Conservation (phyloP, 2,329 filamentous ascomycete genomes). For the Acephala macrosclerotiorum region DNA sequence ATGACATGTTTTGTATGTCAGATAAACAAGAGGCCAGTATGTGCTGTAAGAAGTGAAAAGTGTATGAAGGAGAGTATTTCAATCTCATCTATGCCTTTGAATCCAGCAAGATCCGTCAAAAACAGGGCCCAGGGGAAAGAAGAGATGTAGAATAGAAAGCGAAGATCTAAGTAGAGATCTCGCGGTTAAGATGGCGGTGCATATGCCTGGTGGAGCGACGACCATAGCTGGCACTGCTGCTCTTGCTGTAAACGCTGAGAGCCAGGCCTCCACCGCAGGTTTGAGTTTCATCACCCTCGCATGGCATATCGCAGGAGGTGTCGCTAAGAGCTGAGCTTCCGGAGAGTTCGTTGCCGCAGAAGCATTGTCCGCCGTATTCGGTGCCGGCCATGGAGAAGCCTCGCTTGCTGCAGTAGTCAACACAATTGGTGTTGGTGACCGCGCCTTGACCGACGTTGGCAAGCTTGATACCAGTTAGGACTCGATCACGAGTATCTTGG, state of each 20-base stretch:
- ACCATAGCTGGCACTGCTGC: not conserved
- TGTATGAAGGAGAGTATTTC: not conserved
- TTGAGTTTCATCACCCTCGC: constrained; percentile 55
- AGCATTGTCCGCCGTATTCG: constrained; percentile 56
- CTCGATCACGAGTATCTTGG: constrained; percentile 46
- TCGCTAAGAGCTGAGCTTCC: constrained; percentile 53
- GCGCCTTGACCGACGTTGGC: constrained; percentile 48
- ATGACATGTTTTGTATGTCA: not conserved
- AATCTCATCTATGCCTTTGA: not conserved
- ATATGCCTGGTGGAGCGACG: constrained; percentile 14
- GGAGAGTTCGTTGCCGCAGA: constrained; percentile 52
- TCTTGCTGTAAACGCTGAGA: constrained; percentile 51
- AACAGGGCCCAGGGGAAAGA: constrained; percentile 20
- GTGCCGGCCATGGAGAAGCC: constrained; percentile 57
- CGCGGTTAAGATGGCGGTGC: constrained; percentile 14
- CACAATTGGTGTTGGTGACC: constrained; percentile 55
- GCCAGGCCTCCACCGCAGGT: constrained; percentile 59
- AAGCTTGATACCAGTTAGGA: constrained; percentile 49
- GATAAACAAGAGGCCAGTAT: constrained; percentile 2
- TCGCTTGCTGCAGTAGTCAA: constrained; percentile 54
- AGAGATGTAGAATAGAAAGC: not conserved
- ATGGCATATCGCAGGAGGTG: constrained; percentile 54
- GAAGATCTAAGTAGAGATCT: constrained; percentile 13
- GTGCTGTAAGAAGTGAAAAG: constrained; percentile 9
- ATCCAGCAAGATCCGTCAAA: constrained; percentile 1